Evolutionary conservation across 495 filamentous ascomycete species (phyloP).

Genomic region (Talaromyces wortmannii): DNA sequence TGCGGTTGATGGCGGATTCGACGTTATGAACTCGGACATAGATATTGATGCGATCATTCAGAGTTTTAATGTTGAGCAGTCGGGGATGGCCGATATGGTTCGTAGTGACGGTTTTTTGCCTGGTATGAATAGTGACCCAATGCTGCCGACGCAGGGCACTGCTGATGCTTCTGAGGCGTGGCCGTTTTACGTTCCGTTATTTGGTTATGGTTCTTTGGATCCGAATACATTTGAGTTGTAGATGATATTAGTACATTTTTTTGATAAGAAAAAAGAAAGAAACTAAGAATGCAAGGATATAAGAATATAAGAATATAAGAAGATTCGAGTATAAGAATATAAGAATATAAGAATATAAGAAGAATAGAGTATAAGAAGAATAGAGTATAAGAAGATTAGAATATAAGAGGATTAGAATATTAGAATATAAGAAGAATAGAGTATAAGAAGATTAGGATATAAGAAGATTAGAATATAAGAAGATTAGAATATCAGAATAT

Average conservation of each 20-base stretch:
- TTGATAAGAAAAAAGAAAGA: too few species aligned
- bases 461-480: too few species aligned
- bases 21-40: constrained; percentile 14
- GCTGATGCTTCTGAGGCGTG: not conserved
- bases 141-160: not conserved
- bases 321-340: too few species aligned
- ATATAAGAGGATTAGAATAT: too few species aligned
- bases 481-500: not conserved
- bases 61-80: constrained; percentile 16
- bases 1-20: constrained; percentile 6
- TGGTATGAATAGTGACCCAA: not conserved
- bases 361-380: not conserved
- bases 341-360: not conserved
- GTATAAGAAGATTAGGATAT: not conserved
- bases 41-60: constrained; percentile 25
- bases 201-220: constrained; percentile 2
- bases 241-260: not conserved
- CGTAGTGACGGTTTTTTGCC: not conserved
- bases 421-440: not conserved
- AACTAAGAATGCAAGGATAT: not conserved
- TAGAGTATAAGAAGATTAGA: not conserved
- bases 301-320: not conserved
- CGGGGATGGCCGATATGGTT: not conserved
- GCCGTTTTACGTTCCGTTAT: not conserved
- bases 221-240: not conserved